A percentile compares a stretch with the other conserved stretches of the same genome.
These are phyloP conservation scores for Astrephomene gubernaculifera DNA, from an alignment of 139 green algal genomes.

Conservation along the genomic window DNA sequence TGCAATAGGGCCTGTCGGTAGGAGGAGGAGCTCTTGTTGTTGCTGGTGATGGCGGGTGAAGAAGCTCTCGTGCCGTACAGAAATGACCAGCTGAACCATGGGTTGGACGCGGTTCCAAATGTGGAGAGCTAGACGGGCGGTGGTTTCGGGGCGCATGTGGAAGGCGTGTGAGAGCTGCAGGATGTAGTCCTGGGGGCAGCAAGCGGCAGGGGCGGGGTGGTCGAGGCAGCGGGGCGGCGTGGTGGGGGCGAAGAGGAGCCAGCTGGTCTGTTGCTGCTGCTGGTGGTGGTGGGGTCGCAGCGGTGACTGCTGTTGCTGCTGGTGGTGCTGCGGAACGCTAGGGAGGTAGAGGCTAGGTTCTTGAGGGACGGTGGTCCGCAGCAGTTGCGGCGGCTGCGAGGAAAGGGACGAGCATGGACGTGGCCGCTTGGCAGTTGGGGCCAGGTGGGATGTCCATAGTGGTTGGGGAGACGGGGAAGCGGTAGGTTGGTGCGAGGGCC, in stretches of 20 bases:
- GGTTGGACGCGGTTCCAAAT: slow-evolving; percentile 5
- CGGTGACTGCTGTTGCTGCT: not conserved
- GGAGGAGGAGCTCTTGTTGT: too few relatives aligned
- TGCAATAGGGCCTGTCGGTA: not conserved
- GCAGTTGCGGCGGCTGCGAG: too few relatives aligned
- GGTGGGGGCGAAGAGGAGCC: not conserved
- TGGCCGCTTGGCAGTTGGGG: too few relatives aligned
- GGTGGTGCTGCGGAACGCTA: too few relatives aligned
- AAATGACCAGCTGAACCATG: slow-evolving; percentile 1
- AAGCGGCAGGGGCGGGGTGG: not conserved
- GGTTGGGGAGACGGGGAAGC: too few relatives aligned
- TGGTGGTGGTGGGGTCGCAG: not conserved
- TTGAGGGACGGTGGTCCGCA: too few relatives aligned
- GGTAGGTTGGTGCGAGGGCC: too few relatives aligned
- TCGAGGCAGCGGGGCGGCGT: slow-evolving; percentile 4
- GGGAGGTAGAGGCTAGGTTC: too few relatives aligned
- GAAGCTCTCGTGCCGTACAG: too few relatives aligned
- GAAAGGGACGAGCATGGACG: too few relatives aligned
- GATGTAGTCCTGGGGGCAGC: slow-evolving; percentile 3
- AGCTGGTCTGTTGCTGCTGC: not conserved
- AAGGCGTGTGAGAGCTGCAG: not conserved
- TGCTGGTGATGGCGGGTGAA: too few relatives aligned
- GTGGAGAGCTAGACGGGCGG: slow-evolving; percentile 10
- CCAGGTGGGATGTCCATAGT: too few relatives aligned
- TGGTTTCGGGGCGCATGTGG: not conserved